phyloP scores from a whole-genome alignment of 805 yeast species.

The Ogataea chonburiensis region DNA sequence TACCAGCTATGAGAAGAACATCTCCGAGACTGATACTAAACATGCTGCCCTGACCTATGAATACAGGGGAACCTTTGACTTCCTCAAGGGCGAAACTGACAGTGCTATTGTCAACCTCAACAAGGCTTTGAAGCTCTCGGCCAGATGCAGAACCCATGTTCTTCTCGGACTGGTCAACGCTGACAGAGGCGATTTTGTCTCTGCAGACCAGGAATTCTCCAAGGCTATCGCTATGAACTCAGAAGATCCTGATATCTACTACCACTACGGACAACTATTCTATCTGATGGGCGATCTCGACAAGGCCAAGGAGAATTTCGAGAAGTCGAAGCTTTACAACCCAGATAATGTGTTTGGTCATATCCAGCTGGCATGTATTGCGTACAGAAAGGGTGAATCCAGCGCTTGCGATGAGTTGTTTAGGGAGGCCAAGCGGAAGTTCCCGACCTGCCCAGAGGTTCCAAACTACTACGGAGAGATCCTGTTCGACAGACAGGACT shows the following conservation, averaged over 20 bases:
- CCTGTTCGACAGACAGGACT: slow-evolving; percentile 75
- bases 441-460: slow-evolving; percentile 87
- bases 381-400: slow-evolving; percentile 71
- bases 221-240: slow-evolving; percentile 70
- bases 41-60: slow-evolving; percentile 74
- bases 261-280: slow-evolving; percentile 91
- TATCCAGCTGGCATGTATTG: slow-evolving; percentile 90
- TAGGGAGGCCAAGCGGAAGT: slow-evolving; percentile 64
- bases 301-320: slow-evolving; percentile 72
- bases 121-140: slow-evolving; percentile 60
- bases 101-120: slow-evolving; percentile 64
- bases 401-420: slow-evolving; percentile 61
- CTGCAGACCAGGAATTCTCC: slow-evolving; percentile 65
- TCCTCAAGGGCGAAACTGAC: slow-evolving; percentile 71
- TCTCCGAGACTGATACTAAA: slow-evolving; percentile 37
- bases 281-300: slow-evolving; percentile 75
- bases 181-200: slow-evolving; percentile 65
- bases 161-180: slow-evolving; percentile 80
- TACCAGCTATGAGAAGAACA: slow-evolving; percentile 35
- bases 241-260: slow-evolving; percentile 75
- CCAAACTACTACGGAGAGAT: slow-evolving; percentile 97
- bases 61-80: slow-evolving; percentile 78
- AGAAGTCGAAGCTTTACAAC: slow-evolving; percentile 71
- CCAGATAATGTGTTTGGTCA: slow-evolving; percentile 77
- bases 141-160: slow-evolving; percentile 81